A percentile compares a stretch with the other conserved stretches of the same genome.
phyloP scores from a whole-genome alignment of 2,329 filamentous ascomycete genomes.

The Colletotrichum sp. region DNA sequence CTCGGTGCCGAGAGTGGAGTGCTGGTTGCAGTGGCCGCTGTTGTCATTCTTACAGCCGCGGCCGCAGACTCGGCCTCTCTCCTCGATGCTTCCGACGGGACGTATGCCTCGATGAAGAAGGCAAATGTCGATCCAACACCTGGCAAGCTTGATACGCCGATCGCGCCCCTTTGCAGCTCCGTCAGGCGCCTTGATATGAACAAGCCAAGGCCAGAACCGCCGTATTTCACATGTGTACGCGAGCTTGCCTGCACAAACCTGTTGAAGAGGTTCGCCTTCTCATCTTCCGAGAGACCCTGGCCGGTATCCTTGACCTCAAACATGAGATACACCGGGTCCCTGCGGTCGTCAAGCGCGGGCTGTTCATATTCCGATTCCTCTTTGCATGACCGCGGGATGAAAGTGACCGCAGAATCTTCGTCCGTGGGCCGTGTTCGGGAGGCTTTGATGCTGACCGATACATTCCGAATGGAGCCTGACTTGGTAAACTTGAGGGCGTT shows the following conservation, averaged over 20 bases:
- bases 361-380: constrained; percentile 44
- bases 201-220: constrained; percentile 78
- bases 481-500: constrained; percentile 86
- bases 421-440: constrained; percentile 43
- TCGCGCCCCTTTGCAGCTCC: constrained; percentile 80
- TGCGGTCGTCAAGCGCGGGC: constrained; percentile 31
- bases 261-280: constrained; percentile 78
- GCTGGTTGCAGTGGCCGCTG: not conserved
- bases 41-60: constrained; percentile 26
- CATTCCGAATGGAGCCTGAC: constrained; percentile 61
- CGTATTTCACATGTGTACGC: constrained; percentile 79
- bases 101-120: constrained; percentile 71
- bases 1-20: not conserved
- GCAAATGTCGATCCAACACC: constrained; percentile 78
- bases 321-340: constrained; percentile 66
- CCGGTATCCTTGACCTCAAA: constrained; percentile 82
- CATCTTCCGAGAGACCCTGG: constrained; percentile 72
- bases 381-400: constrained; percentile 63
- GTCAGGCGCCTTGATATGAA: constrained; percentile 83
- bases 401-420: constrained; percentile 57
- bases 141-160: constrained; percentile 73
- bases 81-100: constrained; percentile 43
- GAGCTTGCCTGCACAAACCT: constrained; percentile 81
- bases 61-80: constrained; percentile 45
- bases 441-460: constrained; percentile 53